Conservation (phyloP, 2,329 filamentous ascomycete genomes). For the Aspergillus hiratsukae region DNA sequence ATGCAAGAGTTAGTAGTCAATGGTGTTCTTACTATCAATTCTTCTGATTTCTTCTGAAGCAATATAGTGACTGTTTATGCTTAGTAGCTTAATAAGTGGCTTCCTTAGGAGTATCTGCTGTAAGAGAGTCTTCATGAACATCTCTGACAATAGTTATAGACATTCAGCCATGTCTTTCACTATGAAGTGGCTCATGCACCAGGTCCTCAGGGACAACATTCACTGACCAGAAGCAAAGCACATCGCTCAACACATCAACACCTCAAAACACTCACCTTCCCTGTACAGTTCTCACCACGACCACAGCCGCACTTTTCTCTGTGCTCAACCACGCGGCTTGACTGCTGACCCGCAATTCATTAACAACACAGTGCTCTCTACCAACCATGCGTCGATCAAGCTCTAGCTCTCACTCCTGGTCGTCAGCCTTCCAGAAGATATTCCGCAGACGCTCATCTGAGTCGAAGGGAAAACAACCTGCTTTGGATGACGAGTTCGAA, state of each 20-base stretch:
- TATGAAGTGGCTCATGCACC: background rate
- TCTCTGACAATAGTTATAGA: background rate
- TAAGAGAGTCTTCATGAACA: background rate
- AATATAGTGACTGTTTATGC: background rate
- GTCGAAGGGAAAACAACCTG: background rate
- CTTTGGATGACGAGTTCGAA: constrained; percentile 4
- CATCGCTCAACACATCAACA: background rate
- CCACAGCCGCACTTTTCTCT: background rate
- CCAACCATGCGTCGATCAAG: constrained; percentile 9
- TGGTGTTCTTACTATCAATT: background rate
- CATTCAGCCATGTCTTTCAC: background rate
- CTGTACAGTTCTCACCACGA: background rate
- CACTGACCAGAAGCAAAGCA: background rate
- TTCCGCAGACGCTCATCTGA: constrained; percentile 12
- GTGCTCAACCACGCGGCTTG: background rate
- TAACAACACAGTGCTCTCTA: background rate
- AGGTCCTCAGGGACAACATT: background rate
- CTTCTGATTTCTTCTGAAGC: background rate
- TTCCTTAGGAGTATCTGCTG: background rate
- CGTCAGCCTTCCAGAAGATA: constrained; percentile 12
- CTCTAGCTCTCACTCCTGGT: constrained; percentile 16
- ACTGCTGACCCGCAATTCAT: background rate
- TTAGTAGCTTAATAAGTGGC: background rate
- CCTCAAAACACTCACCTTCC: background rate
- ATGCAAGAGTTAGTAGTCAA: background rate